Evolutionary conservation across 1,284 basidiomycete genomes (phyloP), one percentile per base, ranked within the genome.

Genomic region (Cutaneotrichosporon mucoides): DNA sequence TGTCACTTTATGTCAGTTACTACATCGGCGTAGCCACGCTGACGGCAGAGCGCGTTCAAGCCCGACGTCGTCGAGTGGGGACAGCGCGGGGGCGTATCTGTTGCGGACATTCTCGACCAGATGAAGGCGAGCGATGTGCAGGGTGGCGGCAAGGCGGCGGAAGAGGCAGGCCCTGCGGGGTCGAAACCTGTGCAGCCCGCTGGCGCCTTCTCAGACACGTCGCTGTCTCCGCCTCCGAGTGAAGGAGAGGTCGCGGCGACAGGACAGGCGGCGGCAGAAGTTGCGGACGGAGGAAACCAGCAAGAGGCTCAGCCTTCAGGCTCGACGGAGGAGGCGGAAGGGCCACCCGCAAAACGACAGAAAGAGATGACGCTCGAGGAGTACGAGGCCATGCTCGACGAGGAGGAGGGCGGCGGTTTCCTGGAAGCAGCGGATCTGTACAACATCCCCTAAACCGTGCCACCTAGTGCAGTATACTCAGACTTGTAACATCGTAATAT

Each of bases 1-100:
- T 86, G 79, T 76, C 80, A 16, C 79, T 94, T 45, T 94, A 94
- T 71, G 83, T 77, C 61, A 68, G 75, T 69, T 38, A 36, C 24
- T 24, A 24, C 24, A 49, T 5, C 15, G 45, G 43, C 11, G 34
- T 9, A 42, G 15, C 4, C 5, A 10, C 6, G 40, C 55, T 57
- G 44, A 57, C 45, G 12, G 9, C 56, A 76, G 76, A 73, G 68
- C 58, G 67, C 72, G 15, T 76, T 79, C 64, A 77, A 77, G 51
- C 77, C 77, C 9, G 76, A 79, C 41, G 74, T 76, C 4, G 71
- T 65, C 8, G 70, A 73, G 46, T 79, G 77, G 77, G 77, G 77
- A 11, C 73, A 79, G 56, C 63, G 68, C 15, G 77, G 73, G 0
- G 68, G 63, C 5, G 60, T 77, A 1, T 66, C 69, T 40, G 67